A percentile compares a stretch with the other conserved stretches of the same genome.
Conservation (phyloP, 2,329 filamentous ascomycete species). For the Ophiocordyceps camponoti-saundersi region DNA sequence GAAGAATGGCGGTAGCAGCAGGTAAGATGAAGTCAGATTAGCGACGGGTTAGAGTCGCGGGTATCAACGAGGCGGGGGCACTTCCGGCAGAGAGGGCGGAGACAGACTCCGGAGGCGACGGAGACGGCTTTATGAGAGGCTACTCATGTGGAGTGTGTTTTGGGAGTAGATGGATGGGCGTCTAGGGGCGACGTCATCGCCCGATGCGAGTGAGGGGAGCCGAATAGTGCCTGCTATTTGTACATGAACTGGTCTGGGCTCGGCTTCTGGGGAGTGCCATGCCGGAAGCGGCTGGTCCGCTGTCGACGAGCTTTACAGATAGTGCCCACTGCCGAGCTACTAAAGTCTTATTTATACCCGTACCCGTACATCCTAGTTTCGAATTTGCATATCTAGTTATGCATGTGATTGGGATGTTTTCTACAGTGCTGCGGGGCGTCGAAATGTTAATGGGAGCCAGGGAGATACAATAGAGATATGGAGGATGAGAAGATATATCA, state of each 20-base stretch:
- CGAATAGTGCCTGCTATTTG: background rate
- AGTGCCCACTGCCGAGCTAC: background rate
- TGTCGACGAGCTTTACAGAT: background rate
- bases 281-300: background rate
- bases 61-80: background rate
- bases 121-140: constrained; percentile 3
- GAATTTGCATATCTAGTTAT: too few species aligned
- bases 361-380: background rate
- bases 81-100: background rate
- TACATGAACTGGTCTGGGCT: background rate
- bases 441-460: too few species aligned
- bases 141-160: too few species aligned
- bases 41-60: background rate
- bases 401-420: background rate
- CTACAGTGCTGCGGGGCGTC: background rate
- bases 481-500: too few species aligned
- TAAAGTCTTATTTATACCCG: background rate
- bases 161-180: constrained; percentile 1
- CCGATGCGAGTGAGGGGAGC: background rate
- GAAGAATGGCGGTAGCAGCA: too few species aligned
- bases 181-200: constrained; percentile 7
- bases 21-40: background rate
- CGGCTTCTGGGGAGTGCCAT: background rate
- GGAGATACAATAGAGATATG: too few species aligned
- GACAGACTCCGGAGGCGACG: background rate